These are phyloP conservation scores for Cercospora sp. DNA, from an alignment of 2,329 filamentous ascomycete genomes.

Conservation along the genomic window DNA sequence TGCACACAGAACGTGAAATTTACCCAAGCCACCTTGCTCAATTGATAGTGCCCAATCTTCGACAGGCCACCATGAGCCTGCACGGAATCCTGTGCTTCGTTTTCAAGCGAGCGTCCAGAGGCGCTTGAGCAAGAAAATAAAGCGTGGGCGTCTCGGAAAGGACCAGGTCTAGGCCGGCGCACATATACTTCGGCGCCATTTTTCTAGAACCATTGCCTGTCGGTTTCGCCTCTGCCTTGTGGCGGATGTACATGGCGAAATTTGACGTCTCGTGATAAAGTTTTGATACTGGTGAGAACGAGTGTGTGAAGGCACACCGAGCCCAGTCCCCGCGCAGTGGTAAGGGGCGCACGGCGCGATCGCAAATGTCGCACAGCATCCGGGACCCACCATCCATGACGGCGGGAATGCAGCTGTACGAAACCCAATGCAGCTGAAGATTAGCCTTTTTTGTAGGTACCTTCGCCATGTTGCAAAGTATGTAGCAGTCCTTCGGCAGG, in stretches of 20 bases:
- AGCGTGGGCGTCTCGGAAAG: background rate
- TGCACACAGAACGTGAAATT: background rate
- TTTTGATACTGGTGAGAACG: background rate
- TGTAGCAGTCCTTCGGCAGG: background rate
- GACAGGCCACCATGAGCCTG: background rate
- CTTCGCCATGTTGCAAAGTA: slow-evolving; percentile 11
- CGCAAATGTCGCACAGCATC: slow-evolving; percentile 15
- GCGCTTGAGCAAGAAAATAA: background rate
- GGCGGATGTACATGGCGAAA: background rate
- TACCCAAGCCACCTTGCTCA: background rate
- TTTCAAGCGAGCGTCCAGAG: background rate
- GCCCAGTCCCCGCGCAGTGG: slow-evolving; percentile 15
- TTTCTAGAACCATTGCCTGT: background rate
- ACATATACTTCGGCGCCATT: background rate
- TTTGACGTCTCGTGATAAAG: background rate
- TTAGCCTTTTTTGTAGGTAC: slow-evolving; percentile 12
- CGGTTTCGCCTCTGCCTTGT: background rate
- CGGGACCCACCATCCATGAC: slow-evolving; percentile 13
- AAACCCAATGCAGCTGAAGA: background rate
- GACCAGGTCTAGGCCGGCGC: background rate
- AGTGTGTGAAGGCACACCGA: background rate
- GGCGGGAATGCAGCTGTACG: slow-evolving; percentile 12
- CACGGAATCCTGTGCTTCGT: background rate
- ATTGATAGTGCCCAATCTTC: background rate
- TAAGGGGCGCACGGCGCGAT: slow-evolving; percentile 1